phyloP scores from a whole-genome alignment of 2,329 filamentous ascomycete genomes.

The Fusarium floridanum region DNA sequence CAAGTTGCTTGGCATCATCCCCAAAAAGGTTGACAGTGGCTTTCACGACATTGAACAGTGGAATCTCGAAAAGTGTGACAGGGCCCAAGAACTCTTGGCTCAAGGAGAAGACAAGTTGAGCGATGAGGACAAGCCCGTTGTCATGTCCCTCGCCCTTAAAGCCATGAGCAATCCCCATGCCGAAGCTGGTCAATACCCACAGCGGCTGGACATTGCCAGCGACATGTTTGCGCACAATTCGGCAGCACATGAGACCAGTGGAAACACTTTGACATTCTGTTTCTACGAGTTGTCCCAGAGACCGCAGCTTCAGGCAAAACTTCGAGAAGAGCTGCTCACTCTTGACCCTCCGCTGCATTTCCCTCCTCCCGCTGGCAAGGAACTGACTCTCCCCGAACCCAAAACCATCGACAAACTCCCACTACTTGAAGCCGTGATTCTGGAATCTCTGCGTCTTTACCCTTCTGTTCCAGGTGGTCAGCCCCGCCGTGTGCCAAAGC shows the following conservation, averaged over 20 bases:
- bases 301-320: neutral
- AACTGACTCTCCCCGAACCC: neutral
- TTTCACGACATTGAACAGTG: slow-evolving; percentile 18
- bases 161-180: slow-evolving; percentile 8
- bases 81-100: slow-evolving; percentile 1
- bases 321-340: neutral
- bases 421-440: neutral
- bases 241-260: slow-evolving; percentile 13
- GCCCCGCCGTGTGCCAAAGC: slow-evolving; percentile 1
- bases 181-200: neutral
- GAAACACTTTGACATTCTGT: slow-evolving; percentile 2
- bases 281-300: neutral
- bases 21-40: slow-evolving; percentile 15
- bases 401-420: neutral
- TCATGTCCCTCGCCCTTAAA: slow-evolving; percentile 3
- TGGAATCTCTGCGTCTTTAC: slow-evolving; percentile 4
- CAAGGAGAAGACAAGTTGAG: neutral
- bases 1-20: slow-evolving; percentile 15
- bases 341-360: neutral
- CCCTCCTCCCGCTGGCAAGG: neutral
- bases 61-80: slow-evolving; percentile 24
- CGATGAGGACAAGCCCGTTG: slow-evolving; percentile 9
- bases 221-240: slow-evolving; percentile 21
- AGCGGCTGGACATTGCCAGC: slow-evolving; percentile 15
- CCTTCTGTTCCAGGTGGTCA: slow-evolving; percentile 1